Evolutionary conservation across 2,329 filamentous ascomycete genomes (phyloP).

Genomic region (Emergomyces pasteurianus): DNA sequence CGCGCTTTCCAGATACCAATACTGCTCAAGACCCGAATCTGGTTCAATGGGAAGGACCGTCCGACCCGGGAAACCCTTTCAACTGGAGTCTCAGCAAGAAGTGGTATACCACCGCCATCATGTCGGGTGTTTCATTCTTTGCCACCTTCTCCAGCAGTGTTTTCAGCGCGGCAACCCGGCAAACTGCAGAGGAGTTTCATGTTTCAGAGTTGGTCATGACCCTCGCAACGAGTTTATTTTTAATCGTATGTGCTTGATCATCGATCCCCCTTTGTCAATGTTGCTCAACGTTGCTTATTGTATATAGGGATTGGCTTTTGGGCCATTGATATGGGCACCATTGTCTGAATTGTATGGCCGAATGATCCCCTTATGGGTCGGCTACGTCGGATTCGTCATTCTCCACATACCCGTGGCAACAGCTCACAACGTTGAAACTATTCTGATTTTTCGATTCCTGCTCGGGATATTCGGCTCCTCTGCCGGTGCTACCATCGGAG

Average conservation of each 20-base stretch:
- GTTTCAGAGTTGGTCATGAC: slow-evolving; percentile 39
- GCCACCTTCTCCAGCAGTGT: slow-evolving; percentile 39
- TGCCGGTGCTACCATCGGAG: slow-evolving; percentile 40
- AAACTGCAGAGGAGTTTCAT: slow-evolving; percentile 31
- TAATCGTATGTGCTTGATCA: slow-evolving; percentile 22
- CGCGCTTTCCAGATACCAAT: not conserved
- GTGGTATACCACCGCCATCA: slow-evolving; percentile 32
- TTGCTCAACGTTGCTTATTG: slow-evolving; percentile 8
- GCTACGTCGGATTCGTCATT: slow-evolving; percentile 38
- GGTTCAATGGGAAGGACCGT: slow-evolving; percentile 1
- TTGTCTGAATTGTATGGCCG: slow-evolving; percentile 41
- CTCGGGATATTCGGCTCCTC: slow-evolving; percentile 42
- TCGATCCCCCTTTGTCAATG: not conserved
- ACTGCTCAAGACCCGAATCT: not conserved
- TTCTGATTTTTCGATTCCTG: slow-evolving; percentile 45
- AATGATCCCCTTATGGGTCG: slow-evolving; percentile 37
- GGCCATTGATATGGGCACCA: slow-evolving; percentile 32
- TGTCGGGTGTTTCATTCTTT: slow-evolving; percentile 34
- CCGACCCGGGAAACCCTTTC: not conserved
- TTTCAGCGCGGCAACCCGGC: slow-evolving; percentile 32
- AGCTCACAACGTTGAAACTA: slow-evolving; percentile 41
- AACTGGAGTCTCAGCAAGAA: slow-evolving; percentile 17
- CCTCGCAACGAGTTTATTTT: slow-evolving; percentile 39
- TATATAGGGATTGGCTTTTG: slow-evolving; percentile 25
- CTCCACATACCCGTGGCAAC: slow-evolving; percentile 46